These are phyloP conservation scores for Perkinsus olseni DNA, from an alignment of 169 alveolate species.

Conservation along the genomic window DNA sequence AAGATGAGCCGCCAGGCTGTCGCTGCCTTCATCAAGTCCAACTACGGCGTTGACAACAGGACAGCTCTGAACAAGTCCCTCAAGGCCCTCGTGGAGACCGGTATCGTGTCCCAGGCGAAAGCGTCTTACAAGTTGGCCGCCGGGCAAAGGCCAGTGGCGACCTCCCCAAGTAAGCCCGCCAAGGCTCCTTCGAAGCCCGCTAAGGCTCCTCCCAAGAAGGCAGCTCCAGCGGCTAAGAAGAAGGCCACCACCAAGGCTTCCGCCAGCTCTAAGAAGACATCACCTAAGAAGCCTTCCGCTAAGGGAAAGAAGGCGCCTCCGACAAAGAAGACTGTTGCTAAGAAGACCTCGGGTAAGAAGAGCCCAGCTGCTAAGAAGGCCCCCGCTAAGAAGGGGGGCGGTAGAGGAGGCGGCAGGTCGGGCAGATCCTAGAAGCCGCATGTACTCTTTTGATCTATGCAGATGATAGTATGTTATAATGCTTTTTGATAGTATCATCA, in stretches of 20 bases:
- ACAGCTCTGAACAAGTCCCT: background rate
- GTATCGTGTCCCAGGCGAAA: background rate
- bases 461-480: background rate
- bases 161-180: background rate
- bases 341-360: background rate
- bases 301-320: background rate
- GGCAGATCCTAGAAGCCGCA: background rate
- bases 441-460: background rate
- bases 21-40: background rate
- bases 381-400: background rate
- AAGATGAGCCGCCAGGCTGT: background rate
- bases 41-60: background rate
- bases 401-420: background rate
- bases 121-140: background rate
- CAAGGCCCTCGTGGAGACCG: conserved; percentile 1
- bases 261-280: background rate
- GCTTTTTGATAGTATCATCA: background rate
- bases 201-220: background rate
- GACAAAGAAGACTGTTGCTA: background rate
- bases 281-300: background rate
- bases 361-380: background rate
- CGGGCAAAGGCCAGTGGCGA: background rate
- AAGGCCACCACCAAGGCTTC: background rate
- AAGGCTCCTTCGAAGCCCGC: no score
- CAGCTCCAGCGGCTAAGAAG: background rate